Conservation (phyloP, 306 rosid genomes). For the Trifolium fragiferum region DNA sequence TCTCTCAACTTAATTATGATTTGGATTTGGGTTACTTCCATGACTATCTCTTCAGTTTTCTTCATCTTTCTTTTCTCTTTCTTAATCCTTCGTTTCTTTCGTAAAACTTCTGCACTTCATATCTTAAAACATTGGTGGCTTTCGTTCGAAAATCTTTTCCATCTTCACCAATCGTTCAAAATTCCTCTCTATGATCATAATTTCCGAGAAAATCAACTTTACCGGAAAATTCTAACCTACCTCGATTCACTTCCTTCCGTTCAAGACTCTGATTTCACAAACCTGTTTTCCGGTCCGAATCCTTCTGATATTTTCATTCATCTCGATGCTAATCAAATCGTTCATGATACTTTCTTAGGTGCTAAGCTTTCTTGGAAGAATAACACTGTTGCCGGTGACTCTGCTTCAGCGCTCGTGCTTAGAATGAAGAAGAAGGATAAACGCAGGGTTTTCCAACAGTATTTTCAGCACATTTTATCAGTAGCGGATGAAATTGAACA, state of each 20-base stretch:
- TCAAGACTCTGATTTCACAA: slow-evolving; percentile 78
- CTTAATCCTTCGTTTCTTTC: slow-evolving; percentile 52
- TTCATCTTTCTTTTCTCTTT: slow-evolving; percentile 39
- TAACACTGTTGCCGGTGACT: slow-evolving; percentile 36
- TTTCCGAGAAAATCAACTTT: slow-evolving; percentile 72
- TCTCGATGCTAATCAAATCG: slow-evolving; percentile 57
- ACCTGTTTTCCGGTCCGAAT: slow-evolving; percentile 78
- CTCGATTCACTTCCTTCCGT: slow-evolving; percentile 77
- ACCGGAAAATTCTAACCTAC: slow-evolving; percentile 66
- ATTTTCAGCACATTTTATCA: slow-evolving; percentile 80
- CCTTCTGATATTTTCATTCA: slow-evolving; percentile 74
- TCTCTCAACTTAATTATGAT: slow-evolving; percentile 24
- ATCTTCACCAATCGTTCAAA: slow-evolving; percentile 72
- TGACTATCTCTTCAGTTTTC: slow-evolving; percentile 29
- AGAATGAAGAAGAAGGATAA: slow-evolving; percentile 70
- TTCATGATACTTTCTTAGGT: slow-evolving; percentile 76
- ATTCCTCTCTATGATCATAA: slow-evolving; percentile 66
- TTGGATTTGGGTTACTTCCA: slow-evolving; percentile 20
- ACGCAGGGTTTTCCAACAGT: slow-evolving; percentile 79
- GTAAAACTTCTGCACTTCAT: slow-evolving; percentile 66
- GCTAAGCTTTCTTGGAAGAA: slow-evolving; percentile 71
- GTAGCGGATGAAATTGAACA: slow-evolving; percentile 73
- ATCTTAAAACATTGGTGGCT: slow-evolving; percentile 62
- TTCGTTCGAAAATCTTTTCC: slow-evolving; percentile 58
- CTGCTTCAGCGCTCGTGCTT: slow-evolving; percentile 52